Percentiles rank a stretch among this genome's conserved stretches.
Evolutionary conservation across 1,284 basidiomycete genomes (phyloP).

Genomic region (Kwoniella shivajii): DNA sequence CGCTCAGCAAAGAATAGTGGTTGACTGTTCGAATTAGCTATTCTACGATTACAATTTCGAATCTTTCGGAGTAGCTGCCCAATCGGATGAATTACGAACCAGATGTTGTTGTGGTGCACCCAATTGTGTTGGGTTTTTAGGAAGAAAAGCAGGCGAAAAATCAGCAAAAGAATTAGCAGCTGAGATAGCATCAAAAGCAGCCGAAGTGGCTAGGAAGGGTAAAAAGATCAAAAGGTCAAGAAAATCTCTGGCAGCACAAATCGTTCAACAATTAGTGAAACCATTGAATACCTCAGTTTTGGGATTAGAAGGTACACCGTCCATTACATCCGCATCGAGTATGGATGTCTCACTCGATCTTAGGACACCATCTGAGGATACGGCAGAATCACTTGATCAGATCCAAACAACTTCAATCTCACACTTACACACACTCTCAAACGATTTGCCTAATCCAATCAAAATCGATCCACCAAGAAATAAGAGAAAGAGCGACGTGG

Average conservation of each 20-base stretch:
- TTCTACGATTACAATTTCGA: slow-evolving; percentile 56
- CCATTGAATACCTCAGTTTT: neutral
- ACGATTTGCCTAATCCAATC: no score
- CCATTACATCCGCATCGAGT: neutral
- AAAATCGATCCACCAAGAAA: neutral
- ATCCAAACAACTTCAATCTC: no score
- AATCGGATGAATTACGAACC: slow-evolving; percentile 40
- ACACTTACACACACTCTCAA: no score
- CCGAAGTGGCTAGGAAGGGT: neutral
- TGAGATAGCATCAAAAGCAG: slow-evolving; percentile 15
- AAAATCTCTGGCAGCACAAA: neutral
- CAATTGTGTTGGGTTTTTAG: slow-evolving; percentile 52
- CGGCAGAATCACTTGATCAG: no score
- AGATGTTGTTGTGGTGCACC: slow-evolving; percentile 52
- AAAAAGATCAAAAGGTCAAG: slow-evolving; percentile 4
- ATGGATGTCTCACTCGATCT: neutral
- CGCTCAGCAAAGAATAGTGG: no score
- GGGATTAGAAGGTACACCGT: slow-evolving; percentile 5
- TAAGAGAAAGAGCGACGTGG: slow-evolving; percentile 3
- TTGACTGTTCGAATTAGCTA: no score
- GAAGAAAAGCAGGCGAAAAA: slow-evolving; percentile 41
- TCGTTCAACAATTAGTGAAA: no score
- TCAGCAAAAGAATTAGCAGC: slow-evolving; percentile 27
- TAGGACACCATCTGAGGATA: slow-evolving; percentile 2
- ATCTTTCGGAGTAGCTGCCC: slow-evolving; percentile 38